Evolutionary conservation across 495 filamentous ascomycete species (phyloP), one percentile per base, ranked within the genome.

Genomic region (Penicillium tannophilum): DNA sequence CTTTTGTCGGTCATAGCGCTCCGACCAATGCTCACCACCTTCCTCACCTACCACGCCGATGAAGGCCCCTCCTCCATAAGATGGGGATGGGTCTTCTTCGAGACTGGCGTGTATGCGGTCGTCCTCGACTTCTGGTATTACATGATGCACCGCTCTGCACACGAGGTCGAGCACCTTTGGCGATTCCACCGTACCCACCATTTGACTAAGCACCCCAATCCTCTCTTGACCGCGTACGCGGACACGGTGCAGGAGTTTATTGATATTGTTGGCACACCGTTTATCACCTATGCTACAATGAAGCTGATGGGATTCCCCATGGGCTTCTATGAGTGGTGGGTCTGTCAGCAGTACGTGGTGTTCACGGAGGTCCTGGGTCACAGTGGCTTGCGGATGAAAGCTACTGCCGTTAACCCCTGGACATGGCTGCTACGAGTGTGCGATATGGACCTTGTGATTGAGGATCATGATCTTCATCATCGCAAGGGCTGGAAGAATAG

Each of bases 121-220:
- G 61, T 78, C 31, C 75, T 78, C 55, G 75, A 78, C 59, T 78
- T 78, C 56, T 78, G 75, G 75, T 78, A 72, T 63, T 78, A 78
- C 60, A 73, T 69, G 68, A 75, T 74, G 26, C 75, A 78, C 54
- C 73, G 73, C 4, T 53, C 71, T 9, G 75, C 75, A 73, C 75
- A 78, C 51, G 75, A 78, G 52, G 65, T 73, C 49, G 49, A 56
- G 54, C 70, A 68, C 41, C 64, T 78, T 0, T 78, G 75, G 75
- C 72, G 69, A 52, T 78, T 66, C 59, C 75, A 78, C 59, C 68
- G 75, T 45, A 78, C 75, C 4, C 75, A 78, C 64, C 75, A 78
- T 52, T 63, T 78, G 7, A 78, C 75, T 41, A 78, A 78, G 46
- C 75, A 78, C 28, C 75, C 75, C 9, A 78, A 78, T 57, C 72